Base-by-base conservation (phyloP, 2,329 filamentous ascomycete species). In the Calonectria honghensis region DNA sequence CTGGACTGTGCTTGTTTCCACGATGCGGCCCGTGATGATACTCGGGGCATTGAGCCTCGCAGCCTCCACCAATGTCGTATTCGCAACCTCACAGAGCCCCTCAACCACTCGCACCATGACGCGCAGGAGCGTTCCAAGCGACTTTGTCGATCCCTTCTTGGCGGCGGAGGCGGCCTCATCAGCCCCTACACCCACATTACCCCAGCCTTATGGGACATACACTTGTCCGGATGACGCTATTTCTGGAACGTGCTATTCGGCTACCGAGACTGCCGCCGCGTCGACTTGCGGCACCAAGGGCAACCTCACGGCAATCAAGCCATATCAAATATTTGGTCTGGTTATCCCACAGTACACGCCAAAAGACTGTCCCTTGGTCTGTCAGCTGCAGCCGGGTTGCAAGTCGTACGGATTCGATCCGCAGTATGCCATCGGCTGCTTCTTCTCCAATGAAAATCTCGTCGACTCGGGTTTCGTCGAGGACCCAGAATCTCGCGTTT, bases 371-470 rank as follows among this genome's bases (percentile, higher is more conserved):
- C 35, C 57, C n/a, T 37, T 61, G n/a, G 11, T 61, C n/a, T 61
- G 57, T 16, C 35, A 61, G 14, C 57, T 61, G 6, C 57, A 29
- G 20, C 35, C 32, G 9, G 57, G n/a, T 10, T 61, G 57, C 35
- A 61, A 39, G 11, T 61, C 57, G 9, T 39, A 61, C 10, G 57
- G 57, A 4, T 39, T 61, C 24, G 57, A 61, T 29, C 35, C 57
- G 16, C 29, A 35, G 35, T 61, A 39, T 39, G n/a, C 57, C 13
- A 35, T 39, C 7, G 57, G 35, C n/a, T 61, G 35, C 35, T 61
- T 39, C 32, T 61, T 61, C 32, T 61, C 32, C 16, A 24, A 61
- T 29, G 11, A 61, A 16, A 61, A 61, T 11, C 57, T 61, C n/a
- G 20, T 39, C n/a, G 57, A 39, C n/a, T 39, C 57, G 6, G 57